These are phyloP conservation scores for Geranium rotundifolium DNA, from an alignment of 345 rosid species.

Conservation along the genomic window DNA sequence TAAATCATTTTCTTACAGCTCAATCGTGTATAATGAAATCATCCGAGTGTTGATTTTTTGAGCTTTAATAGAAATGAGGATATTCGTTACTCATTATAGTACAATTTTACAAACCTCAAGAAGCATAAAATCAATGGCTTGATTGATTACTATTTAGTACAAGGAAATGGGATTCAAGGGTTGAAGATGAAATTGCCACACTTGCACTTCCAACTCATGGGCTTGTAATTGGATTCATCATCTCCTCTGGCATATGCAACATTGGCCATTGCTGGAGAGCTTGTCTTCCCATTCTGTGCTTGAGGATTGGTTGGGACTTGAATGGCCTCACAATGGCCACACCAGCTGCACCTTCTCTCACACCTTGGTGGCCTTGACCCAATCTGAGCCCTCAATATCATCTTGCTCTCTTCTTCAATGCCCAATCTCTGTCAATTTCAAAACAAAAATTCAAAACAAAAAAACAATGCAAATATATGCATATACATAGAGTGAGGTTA, in stretches of 20 bases:
- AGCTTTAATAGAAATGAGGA: too few relatives aligned
- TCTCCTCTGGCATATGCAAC: conserved; percentile 52
- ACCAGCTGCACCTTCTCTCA: conserved; percentile 59
- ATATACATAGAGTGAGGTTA: too few relatives aligned
- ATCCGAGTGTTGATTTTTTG: too few relatives aligned
- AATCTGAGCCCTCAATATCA: conserved; percentile 42
- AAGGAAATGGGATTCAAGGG: conserved; percentile 30
- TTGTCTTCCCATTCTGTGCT: conserved; percentile 10
- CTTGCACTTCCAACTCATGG: conserved; percentile 96
- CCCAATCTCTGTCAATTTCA: conserved; percentile 7
- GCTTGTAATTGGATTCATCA: conserved; percentile 62
- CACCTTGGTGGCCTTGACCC: conserved; percentile 92
- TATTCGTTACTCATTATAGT: too few relatives aligned
- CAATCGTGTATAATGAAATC: too few relatives aligned
- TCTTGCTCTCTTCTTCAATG: conserved; percentile 14
- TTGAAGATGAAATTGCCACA: conserved; percentile 82
- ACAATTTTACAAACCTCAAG: too few relatives aligned
- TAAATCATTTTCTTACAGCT: too few relatives aligned
- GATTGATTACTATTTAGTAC: not conserved
- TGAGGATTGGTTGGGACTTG: conserved; percentile 85
- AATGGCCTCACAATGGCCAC: conserved; percentile 76
- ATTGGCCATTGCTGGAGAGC: not conserved
- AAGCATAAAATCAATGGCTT: too few relatives aligned
- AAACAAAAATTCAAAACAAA: too few relatives aligned
- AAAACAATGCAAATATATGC: too few relatives aligned